These are phyloP conservation scores for Talaromyces wortmannii DNA, from an alignment of 495 filamentous ascomycete species.

Conservation along the genomic window DNA sequence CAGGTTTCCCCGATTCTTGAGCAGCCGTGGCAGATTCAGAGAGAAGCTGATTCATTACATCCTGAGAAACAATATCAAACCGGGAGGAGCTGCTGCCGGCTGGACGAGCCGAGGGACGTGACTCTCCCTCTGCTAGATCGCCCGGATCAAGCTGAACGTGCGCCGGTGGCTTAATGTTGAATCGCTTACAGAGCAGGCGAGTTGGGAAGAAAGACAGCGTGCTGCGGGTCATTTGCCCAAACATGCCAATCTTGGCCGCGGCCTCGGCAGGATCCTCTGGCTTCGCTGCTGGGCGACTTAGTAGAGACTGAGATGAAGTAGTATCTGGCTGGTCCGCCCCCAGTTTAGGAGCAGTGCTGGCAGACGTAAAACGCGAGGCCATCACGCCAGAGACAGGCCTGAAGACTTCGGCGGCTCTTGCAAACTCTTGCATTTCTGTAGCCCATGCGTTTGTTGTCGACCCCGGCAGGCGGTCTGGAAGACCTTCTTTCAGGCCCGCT, in stretches of 20 bases:
- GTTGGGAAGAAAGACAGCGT: conserved; percentile 71
- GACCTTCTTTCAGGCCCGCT: conserved; percentile 53
- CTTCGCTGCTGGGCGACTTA: conserved; percentile 54
- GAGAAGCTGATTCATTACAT: conserved; percentile 31
- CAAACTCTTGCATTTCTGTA: conserved; percentile 80
- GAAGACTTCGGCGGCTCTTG: conserved; percentile 84
- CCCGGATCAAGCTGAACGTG: conserved; percentile 60
- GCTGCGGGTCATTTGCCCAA: conserved; percentile 75
- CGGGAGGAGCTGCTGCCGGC: conserved; percentile 10
- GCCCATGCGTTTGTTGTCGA: conserved; percentile 67
- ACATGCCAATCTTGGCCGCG: conserved; percentile 91
- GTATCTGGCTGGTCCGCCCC: conserved; percentile 35
- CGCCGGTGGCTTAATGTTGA: conserved; percentile 72
- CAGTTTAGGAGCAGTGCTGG: conserved; percentile 40
- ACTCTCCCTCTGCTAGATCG: conserved; percentile 16
- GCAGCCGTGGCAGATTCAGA: conserved; percentile 14
- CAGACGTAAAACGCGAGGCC: conserved; percentile 85
- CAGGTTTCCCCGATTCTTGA: neutral
- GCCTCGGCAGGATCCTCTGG: conserved; percentile 73
- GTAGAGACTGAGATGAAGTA: conserved; percentile 27
- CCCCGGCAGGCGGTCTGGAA: conserved; percentile 51
- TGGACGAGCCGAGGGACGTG: conserved; percentile 6
- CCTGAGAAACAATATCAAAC: conserved; percentile 29
- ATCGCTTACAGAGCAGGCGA: conserved; percentile 84
- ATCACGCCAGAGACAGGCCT: conserved; percentile 86